These are phyloP conservation scores for Pezicula rhizophila DNA, from an alignment of 2,329 filamentous ascomycete species.

Conservation along the genomic window DNA sequence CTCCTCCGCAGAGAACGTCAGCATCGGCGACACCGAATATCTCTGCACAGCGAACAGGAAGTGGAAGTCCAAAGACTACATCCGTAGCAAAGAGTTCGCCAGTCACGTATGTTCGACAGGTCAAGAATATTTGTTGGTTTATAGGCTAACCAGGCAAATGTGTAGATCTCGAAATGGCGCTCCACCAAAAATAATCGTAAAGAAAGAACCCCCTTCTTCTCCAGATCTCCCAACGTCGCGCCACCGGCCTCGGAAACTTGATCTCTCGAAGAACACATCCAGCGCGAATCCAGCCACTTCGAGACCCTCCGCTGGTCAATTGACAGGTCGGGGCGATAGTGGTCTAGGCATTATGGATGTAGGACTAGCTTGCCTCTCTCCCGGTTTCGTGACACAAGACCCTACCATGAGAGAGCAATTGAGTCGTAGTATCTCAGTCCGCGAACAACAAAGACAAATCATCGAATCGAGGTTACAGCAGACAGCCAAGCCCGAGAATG, in stretches of 20 bases:
- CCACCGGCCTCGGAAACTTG: slow-evolving; percentile 70
- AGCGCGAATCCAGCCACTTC: slow-evolving; percentile 47
- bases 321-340: slow-evolving; percentile 67
- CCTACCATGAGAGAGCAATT: slow-evolving; percentile 95
- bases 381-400: slow-evolving; percentile 92
- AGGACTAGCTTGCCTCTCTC: slow-evolving; percentile 87
- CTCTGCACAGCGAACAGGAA: slow-evolving; percentile 42
- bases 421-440: slow-evolving; percentile 85
- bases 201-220: slow-evolving; percentile 91
- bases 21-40: slow-evolving; percentile 36
- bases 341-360: slow-evolving; percentile 83
- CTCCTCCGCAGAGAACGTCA: slow-evolving; percentile 23
- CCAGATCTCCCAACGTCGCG: slow-evolving; percentile 70
- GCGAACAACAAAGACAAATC: slow-evolving; percentile 89
- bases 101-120: slow-evolving; percentile 46
- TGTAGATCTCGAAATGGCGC: slow-evolving; percentile 45
- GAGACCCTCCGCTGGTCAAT: slow-evolving; percentile 58
- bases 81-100: slow-evolving; percentile 48
- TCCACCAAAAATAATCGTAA: slow-evolving; percentile 80
- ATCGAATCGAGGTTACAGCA: slow-evolving; percentile 90
- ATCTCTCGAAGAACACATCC: slow-evolving; percentile 65
- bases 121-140: not conserved
- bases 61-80: slow-evolving; percentile 46
- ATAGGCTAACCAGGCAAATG: slow-evolving; percentile 18
- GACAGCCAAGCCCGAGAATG: slow-evolving; percentile 74